Evolutionary conservation across 2,329 filamentous ascomycete species (phyloP).

Genomic region (Sporothrix euskadiensis): DNA sequence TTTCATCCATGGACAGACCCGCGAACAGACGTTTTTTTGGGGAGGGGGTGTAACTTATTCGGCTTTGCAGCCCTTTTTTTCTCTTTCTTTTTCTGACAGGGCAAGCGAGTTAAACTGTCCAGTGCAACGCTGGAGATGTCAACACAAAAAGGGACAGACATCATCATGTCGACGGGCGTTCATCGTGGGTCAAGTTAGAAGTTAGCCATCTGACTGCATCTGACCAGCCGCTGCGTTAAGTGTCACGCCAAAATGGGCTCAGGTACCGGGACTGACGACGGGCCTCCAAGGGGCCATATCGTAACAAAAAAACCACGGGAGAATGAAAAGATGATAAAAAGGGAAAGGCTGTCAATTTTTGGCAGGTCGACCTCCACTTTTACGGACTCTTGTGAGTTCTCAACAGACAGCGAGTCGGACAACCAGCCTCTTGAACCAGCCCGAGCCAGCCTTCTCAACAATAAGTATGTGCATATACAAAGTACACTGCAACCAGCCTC

Average conservation of each 20-base stretch:
- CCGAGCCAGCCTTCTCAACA: not conserved
- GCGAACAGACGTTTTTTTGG: constrained; percentile 28
- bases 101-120: constrained; percentile 18
- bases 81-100: not conserved
- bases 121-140: constrained; percentile 14
- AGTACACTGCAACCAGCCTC: not conserved
- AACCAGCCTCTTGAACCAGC: not conserved
- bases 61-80: not conserved
- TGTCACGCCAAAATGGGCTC: constrained; percentile 14
- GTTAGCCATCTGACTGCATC: not conserved
- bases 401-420: not conserved
- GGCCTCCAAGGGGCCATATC: not conserved
- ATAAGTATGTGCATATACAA: too few relatives aligned
- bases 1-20: constrained; percentile 43
- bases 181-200: not conserved
- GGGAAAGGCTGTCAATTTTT: not conserved
- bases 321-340: not conserved
- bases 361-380: constrained; percentile 9
- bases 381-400: not conserved
- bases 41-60: constrained; percentile 25
- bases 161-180: not conserved
- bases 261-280: not conserved
- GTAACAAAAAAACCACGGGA: not conserved
- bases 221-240: not conserved
- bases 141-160: too few relatives aligned